phyloP scores from a whole-genome alignment of 768 basidiomycete species.

The Mycena latifolia region DNA sequence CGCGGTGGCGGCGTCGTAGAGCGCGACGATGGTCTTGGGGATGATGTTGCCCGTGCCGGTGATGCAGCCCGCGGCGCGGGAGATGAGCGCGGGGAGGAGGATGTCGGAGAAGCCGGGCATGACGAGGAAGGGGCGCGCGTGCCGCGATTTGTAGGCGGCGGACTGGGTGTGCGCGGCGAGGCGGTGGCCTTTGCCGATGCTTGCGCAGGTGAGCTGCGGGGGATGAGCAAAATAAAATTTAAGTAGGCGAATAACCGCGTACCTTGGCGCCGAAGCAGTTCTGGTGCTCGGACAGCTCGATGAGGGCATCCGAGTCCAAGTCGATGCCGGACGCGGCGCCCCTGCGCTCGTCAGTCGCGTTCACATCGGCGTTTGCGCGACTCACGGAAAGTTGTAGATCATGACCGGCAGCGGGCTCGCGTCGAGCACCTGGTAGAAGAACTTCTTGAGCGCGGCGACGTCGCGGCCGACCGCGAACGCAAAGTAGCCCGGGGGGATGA shows the following conservation, averaged over 20 bases:
- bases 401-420: constrained; percentile 36
- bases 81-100: constrained; percentile 37
- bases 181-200: constrained; percentile 36
- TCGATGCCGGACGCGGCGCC: constrained; percentile 37
- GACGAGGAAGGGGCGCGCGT: constrained; percentile 35
- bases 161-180: constrained; percentile 33
- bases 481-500: constrained; percentile 75
- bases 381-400: constrained; percentile 40
- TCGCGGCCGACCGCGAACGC: constrained; percentile 35
- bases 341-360: constrained; percentile 9
- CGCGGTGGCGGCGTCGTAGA: constrained; percentile 33
- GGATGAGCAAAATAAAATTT: not conserved
- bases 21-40: constrained; percentile 37
- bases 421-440: constrained; percentile 36
- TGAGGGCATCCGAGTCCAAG: constrained; percentile 33
- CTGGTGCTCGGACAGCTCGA: constrained; percentile 37
- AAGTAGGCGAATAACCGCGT: not conserved
- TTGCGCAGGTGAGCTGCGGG: constrained; percentile 36
- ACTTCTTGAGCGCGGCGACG: constrained; percentile 25
- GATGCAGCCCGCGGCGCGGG: constrained; percentile 35
- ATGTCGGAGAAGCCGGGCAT: constrained; percentile 36
- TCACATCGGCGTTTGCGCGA: not conserved
- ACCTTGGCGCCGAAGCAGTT: constrained; percentile 39
- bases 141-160: constrained; percentile 34
- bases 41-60: constrained; percentile 37